phyloP scores from a whole-genome alignment of 495 filamentous ascomycete genomes.

The Lepidopterella palustris region DNA sequence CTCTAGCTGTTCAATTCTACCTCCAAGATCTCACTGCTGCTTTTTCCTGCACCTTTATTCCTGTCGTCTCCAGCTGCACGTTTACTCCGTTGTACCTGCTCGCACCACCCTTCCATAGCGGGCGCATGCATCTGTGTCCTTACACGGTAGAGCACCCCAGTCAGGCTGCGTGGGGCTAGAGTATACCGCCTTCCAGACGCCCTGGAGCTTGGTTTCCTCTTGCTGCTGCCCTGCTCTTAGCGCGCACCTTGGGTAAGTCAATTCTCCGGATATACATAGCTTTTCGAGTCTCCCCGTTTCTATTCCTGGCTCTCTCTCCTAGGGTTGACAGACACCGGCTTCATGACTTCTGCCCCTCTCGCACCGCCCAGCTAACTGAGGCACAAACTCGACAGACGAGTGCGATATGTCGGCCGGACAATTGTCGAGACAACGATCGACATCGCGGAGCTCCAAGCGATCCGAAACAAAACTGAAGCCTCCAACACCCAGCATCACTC shows the following conservation, averaged over 20 bases:
- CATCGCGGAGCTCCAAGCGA: conserved; percentile 51
- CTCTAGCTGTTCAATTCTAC: conserved; percentile 10
- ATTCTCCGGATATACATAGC: conserved; percentile 22
- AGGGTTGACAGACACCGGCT: conserved; percentile 21
- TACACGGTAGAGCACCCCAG: conserved; percentile 21
- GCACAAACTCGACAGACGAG: conserved; percentile 12
- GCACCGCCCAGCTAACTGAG: conserved; percentile 15
- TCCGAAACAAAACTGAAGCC: conserved; percentile 38
- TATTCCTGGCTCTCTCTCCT: conserved; percentile 16
- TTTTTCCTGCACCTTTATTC: conserved; percentile 19
- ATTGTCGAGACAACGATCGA: conserved; percentile 45
- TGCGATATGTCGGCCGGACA: conserved; percentile 21
- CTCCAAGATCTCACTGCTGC: conserved; percentile 15
- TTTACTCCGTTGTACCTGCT: conserved; percentile 24
- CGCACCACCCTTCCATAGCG: conserved; percentile 14
- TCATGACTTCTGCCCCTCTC: conserved; percentile 18
- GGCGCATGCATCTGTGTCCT: conserved; percentile 30
- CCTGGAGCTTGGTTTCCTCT: conserved; percentile 15
- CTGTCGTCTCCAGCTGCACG: conserved; percentile 19
- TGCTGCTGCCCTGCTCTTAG: conserved; percentile 21
- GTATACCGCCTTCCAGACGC: conserved; percentile 23
- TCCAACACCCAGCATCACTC: conserved; percentile 47
- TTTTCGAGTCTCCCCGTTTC: conserved; percentile 17
- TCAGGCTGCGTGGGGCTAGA: conserved; percentile 29
- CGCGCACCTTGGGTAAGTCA: conserved; percentile 28